Conservation (phyloP, 371 early-diverging fungal species). For the Furculomyces boomerangus region DNA sequence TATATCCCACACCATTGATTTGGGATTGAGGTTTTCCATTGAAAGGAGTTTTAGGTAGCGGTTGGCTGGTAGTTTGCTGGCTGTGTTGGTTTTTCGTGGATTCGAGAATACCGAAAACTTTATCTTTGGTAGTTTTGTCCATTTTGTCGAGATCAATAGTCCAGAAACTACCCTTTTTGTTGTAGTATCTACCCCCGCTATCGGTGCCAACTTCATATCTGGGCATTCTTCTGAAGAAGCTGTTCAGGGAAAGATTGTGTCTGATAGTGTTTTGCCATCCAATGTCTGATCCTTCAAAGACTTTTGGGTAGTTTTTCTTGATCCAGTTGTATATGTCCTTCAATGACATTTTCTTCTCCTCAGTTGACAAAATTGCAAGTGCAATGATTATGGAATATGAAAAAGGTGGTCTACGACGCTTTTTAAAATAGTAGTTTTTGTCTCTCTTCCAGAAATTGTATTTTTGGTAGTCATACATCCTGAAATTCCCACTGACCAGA, state of each 20-base stretch:
- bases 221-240: conserved; percentile 51
- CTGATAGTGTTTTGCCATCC: conserved; percentile 71
- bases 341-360: conserved; percentile 38
- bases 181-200: conserved; percentile 8
- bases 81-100: background rate
- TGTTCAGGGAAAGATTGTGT: conserved; percentile 61
- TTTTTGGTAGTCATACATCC: background rate
- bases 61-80: background rate
- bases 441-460: background rate
- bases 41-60: background rate
- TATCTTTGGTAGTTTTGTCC: conserved; percentile 15
- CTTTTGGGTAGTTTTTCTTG: conserved; percentile 39
- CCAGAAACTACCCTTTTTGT: conserved; percentile 38
- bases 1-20: too few species aligned
- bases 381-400: conserved; percentile 58
- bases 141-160: conserved; percentile 26
- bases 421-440: conserved; percentile 4
- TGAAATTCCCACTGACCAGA: background rate
- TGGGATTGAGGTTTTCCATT: too few species aligned
- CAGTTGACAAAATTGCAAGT: conserved; percentile 41
- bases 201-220: conserved; percentile 31
- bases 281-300: conserved; percentile 41
- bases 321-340: conserved; percentile 60
- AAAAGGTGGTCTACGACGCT: conserved; percentile 48
- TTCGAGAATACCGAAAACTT: conserved; percentile 6